Evolutionary conservation across 2,329 filamentous ascomycete species (phyloP), one percentile per base, ranked within the genome.

Genomic region (Aspergillus amoenus): DNA sequence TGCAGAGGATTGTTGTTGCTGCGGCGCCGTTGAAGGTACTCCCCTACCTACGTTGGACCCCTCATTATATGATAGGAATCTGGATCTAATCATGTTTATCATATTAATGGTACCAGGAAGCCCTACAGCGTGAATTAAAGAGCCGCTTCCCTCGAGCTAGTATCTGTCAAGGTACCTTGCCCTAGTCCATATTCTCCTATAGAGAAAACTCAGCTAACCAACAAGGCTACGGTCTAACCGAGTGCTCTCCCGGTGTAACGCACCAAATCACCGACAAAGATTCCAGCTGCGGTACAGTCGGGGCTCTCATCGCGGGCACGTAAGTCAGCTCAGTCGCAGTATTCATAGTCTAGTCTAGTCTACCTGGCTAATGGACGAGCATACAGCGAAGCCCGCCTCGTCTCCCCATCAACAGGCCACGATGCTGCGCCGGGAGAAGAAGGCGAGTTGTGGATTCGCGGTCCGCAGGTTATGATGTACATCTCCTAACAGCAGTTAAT

Each of bases 1-100:
- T 64, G 34, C 41, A 62, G 41, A 53, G 57, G 45, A 62, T 64
- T 49, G 61, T 64, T 15, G 61, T 64, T 46, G 57, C 62, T 17
- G 62, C 62, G 7, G 62, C 62, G 1, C 62, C 62, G 22, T 51
- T 64, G 27, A 64, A 64, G 40, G 62, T 64, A 64, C n/a, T 7
- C 3, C 15, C 4, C 27, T 18, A 18, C 18, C 18, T 21, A 21
- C 21, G 21, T 21, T 21, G 21, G 21, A 21, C 21, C 24, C 18
- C 18, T 18, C 18, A 18, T 18, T 18, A 18, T 18, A 18, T n/a
- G n/a, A n/a, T n/a, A n/a, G n/a, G n/a, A n/a, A n/a, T n/a, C 2
- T 18, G 18, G 18, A 18, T 18, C 18, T 18, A 18, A 18, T 18
- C 18, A 18, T 18, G 18, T 18, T 30, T 3, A 30, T 30, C 9